Percentiles rank a stretch among this genome's conserved stretches.
Evolutionary conservation across 805 yeast genomes (phyloP).

Genomic region (Lipomyces oligophaga): DNA sequence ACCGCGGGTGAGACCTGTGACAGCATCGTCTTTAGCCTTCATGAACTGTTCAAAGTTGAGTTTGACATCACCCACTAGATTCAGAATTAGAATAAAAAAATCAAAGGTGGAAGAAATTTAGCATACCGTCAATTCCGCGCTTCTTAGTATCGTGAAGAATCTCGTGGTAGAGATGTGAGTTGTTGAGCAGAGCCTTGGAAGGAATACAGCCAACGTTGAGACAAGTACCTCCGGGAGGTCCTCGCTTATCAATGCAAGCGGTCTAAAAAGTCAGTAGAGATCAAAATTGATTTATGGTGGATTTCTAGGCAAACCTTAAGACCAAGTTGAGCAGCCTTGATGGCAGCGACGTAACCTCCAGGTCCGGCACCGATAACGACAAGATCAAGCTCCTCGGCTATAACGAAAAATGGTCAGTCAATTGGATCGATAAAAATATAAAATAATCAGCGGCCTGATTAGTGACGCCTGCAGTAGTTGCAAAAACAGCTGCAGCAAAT

Average conservation of each 20-base stretch:
- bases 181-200: constrained; percentile 90
- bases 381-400: constrained; percentile 63
- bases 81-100: background rate
- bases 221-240: constrained; percentile 96
- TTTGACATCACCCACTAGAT: constrained; percentile 51
- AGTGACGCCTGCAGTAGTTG: background rate
- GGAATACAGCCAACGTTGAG: constrained; percentile 99
- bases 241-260: constrained; percentile 97
- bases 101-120: too few relatives aligned
- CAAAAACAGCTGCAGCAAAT: background rate
- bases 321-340: constrained; percentile 96
- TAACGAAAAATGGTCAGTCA: background rate
- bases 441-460: background rate
- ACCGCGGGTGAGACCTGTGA: constrained; percentile 86
- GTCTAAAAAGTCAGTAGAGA: constrained; percentile 44
- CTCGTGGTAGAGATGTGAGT: constrained; percentile 88
- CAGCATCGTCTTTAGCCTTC: constrained; percentile 89
- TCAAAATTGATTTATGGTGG: background rate
- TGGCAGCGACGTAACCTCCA: constrained; percentile 99
- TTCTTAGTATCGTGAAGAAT: constrained; percentile 75
- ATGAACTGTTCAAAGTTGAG: constrained; percentile 76
- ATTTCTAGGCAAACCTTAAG: constrained; percentile 43
- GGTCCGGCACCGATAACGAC: constrained; percentile 99
- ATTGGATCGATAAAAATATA: background rate
- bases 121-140: constrained; percentile 81